Conservation (phyloP, 106 monocot genomes). For the Dendrobium nobile region DNA sequence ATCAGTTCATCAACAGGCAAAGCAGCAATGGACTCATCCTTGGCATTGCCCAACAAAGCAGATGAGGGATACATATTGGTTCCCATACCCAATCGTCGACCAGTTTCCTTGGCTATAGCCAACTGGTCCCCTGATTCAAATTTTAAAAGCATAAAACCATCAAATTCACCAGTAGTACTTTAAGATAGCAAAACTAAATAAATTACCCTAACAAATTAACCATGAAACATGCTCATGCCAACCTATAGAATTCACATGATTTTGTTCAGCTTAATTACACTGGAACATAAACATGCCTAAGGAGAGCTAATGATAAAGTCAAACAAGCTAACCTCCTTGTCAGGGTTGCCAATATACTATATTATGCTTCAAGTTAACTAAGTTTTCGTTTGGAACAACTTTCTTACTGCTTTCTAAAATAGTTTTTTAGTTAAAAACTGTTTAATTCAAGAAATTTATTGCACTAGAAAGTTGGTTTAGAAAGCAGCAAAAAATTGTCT, state of each 20-base stretch:
- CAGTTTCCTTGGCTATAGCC: slow-evolving; percentile 95
- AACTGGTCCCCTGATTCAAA: slow-evolving; percentile 70
- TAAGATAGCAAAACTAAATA: background rate
- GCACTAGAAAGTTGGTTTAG: too few relatives aligned
- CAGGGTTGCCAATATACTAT: too few relatives aligned
- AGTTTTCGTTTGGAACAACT: too few relatives aligned
- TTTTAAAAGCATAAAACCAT: background rate
- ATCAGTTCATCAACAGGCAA: slow-evolving; percentile 92
- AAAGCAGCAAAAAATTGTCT: too few relatives aligned
- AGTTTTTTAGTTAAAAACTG: too few relatives aligned
- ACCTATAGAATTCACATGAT: background rate
- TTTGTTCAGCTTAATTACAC: background rate
- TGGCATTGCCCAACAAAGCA: slow-evolving; percentile 70
- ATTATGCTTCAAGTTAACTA: too few relatives aligned
- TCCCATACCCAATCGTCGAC: slow-evolving; percentile 88
- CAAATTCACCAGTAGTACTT: background rate
- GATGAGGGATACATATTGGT: slow-evolving; percentile 97
- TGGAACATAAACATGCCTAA: background rate
- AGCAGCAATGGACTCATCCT: slow-evolving; percentile 76
- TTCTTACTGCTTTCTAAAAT: too few relatives aligned
- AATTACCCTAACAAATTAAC: background rate
- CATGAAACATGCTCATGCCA: background rate
- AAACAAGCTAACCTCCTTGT: too few relatives aligned
- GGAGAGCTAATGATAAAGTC: background rate
- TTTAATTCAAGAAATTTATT: too few relatives aligned